Conservation (phyloP, 441 rosid species). For the Gossypium trilobum region DNA sequence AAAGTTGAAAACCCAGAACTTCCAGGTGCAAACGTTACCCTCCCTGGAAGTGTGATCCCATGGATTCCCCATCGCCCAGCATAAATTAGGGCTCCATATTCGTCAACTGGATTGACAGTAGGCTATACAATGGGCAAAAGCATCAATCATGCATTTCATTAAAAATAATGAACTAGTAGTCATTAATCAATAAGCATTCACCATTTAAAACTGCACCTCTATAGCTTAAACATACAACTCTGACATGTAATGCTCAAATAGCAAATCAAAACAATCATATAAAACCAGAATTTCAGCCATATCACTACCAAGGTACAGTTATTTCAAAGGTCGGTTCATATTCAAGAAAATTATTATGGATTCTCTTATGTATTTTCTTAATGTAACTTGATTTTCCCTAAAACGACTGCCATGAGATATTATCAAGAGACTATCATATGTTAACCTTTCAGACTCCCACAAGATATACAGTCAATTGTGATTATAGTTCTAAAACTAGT, state of each 20-base stretch:
- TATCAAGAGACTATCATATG: not conserved
- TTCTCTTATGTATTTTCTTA: not conserved
- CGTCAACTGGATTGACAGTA: conserved; percentile 61
- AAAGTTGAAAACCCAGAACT: conserved; percentile 87
- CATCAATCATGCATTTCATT: not conserved
- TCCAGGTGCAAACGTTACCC: conserved; percentile 94
- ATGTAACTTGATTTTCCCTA: not conserved
- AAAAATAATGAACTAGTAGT: conserved; percentile 7
- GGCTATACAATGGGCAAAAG: conserved; percentile 36
- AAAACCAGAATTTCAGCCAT: not conserved
- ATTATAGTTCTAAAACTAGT: not conserved
- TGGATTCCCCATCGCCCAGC: conserved; percentile 95
- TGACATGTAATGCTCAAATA: not conserved
- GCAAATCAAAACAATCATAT: not conserved
- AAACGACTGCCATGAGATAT: not conserved
- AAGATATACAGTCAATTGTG: not conserved
- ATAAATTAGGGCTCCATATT: conserved; percentile 78
- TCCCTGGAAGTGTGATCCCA: conserved; percentile 76
- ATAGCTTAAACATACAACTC: not conserved
- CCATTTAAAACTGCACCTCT: not conserved
- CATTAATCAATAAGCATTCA: conserved; percentile 1
- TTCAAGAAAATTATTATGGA: not conserved
- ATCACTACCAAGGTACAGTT: not conserved
- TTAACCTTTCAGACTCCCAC: not conserved
- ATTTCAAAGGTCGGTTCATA: not conserved